These are phyloP conservation scores for Globisporangium cystogenes DNA, from an alignment of 352 stramenopile genomes.

Conservation along the genomic window DNA sequence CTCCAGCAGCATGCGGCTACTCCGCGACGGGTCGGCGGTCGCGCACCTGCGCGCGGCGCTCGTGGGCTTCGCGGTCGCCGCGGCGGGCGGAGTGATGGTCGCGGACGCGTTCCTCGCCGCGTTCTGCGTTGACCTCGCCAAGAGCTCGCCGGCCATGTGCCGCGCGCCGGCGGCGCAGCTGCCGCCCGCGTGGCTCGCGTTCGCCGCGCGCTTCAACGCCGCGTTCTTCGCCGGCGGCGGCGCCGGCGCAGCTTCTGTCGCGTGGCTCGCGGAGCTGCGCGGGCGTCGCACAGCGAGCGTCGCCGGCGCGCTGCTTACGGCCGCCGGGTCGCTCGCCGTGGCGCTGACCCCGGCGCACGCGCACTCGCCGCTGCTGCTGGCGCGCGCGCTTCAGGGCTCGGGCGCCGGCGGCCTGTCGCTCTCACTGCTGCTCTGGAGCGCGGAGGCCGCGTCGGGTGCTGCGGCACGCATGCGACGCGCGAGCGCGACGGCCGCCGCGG, in stretches of 20 bases:
- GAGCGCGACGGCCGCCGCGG: slow-evolving; percentile 36
- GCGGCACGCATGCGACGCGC: slow-evolving; percentile 36
- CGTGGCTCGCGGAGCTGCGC: slow-evolving; percentile 24
- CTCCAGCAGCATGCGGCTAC: slow-evolving; percentile 1
- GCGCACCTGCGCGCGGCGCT: slow-evolving; percentile 31
- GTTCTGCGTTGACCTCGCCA: slow-evolving; percentile 35
- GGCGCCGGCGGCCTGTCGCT: slow-evolving; percentile 43
- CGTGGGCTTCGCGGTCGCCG: slow-evolving; percentile 43
- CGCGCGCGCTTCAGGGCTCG: slow-evolving; percentile 30
- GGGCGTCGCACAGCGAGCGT: slow-evolving; percentile 36
- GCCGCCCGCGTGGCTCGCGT: slow-evolving; percentile 32
- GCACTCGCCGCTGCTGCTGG: slow-evolving; percentile 22
- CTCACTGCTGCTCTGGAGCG: slow-evolving; percentile 33
- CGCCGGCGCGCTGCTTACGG: slow-evolving; percentile 29
- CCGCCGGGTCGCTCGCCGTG: slow-evolving; percentile 28
- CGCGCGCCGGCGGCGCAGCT: slow-evolving; percentile 9
- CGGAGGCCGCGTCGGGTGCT: slow-evolving; percentile 37
- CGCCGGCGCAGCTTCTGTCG: slow-evolving; percentile 21
- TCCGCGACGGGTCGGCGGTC: slow-evolving; percentile 19
- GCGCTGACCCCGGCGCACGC: slow-evolving; percentile 10
- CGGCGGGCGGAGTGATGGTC: slow-evolving; percentile 33
- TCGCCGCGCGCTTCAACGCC: slow-evolving; percentile 38
- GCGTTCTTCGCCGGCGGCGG: slow-evolving; percentile 40
- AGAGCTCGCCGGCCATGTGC: slow-evolving; percentile 27
- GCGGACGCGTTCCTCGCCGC: slow-evolving; percentile 37